Evolutionary conservation across 108 stramenopile genomes (phyloP).

Genomic region (Cyclotella baltica): DNA sequence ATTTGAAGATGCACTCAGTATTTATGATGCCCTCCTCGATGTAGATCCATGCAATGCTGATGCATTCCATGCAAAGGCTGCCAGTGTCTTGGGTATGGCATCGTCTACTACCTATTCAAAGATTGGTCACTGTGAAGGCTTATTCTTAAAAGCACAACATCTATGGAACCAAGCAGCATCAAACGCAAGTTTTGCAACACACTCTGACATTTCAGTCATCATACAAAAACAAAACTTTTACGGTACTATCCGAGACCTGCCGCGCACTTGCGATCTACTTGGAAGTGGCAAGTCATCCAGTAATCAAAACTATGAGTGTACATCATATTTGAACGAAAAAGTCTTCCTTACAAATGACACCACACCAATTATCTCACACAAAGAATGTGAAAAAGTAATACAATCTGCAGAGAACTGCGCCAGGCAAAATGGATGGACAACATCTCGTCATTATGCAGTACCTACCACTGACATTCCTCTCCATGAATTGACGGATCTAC

Average conservation of each 20-base stretch:
- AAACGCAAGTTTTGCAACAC: constrained; percentile 32
- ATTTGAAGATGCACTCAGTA: constrained; percentile 54
- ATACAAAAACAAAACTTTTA: constrained; percentile 66
- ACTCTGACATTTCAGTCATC: constrained; percentile 66
- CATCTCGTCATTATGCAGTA: constrained; percentile 94
- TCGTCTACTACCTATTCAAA: constrained; percentile 40
- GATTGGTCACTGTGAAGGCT: constrained; percentile 58
- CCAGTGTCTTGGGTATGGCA: constrained; percentile 41
- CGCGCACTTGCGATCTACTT: neutral
- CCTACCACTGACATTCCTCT: constrained; percentile 95
- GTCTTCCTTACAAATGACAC: constrained; percentile 47
- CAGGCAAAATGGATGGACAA: constrained; percentile 79
- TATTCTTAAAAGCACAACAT: constrained; percentile 70
- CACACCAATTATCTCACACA: constrained; percentile 38
- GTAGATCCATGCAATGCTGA: constrained; percentile 44
- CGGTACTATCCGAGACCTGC: constrained; percentile 27
- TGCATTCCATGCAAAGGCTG: constrained; percentile 49
- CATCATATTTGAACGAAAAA: constrained; percentile 34
- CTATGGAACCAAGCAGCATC: constrained; percentile 66
- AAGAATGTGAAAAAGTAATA: constrained; percentile 66
- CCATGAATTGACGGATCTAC: constrained; percentile 65
- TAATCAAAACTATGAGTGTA: constrained; percentile 14
- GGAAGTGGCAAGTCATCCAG: constrained; percentile 30
- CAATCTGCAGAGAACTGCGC: constrained; percentile 52
- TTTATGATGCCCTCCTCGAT: constrained; percentile 50